Conservation (phyloP, 2,329 filamentous ascomycete genomes). For the Trichoderma simmonsii region DNA sequence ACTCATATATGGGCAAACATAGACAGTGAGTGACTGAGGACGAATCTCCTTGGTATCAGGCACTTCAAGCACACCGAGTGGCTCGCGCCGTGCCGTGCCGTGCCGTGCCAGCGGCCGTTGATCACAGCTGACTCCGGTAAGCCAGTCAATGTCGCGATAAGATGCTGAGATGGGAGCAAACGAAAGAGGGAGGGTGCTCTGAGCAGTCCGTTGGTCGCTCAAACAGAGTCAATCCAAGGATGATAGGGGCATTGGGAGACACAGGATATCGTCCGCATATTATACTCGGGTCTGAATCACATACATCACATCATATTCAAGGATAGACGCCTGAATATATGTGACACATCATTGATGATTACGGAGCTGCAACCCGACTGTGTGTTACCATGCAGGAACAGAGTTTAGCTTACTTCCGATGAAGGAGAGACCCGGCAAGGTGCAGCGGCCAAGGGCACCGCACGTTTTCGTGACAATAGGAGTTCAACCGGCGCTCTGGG, state of each 20-base stretch:
- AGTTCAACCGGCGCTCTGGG: conserved; percentile 8
- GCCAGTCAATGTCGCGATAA: background rate
- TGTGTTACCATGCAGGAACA: conserved; percentile 24
- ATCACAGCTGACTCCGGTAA: background rate
- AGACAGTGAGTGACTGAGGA: background rate
- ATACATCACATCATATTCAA: background rate
- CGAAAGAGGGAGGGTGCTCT: background rate
- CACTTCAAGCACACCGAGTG: background rate
- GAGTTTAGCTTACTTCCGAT: conserved; percentile 11
- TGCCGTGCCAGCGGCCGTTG: background rate
- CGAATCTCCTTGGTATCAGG: background rate
- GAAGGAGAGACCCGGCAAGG: background rate
- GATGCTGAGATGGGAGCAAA: background rate
- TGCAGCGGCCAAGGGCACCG: conserved; percentile 1
- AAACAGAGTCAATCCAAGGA: background rate
- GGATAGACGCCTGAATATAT: conserved; percentile 16
- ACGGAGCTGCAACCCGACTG: conserved; percentile 18
- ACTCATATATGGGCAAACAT: background rate
- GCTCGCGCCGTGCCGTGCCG: background rate
- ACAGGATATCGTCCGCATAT: background rate
- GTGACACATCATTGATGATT: conserved; percentile 17
- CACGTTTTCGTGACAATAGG: conserved; percentile 8
- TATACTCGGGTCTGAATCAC: background rate
- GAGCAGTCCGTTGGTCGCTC: background rate
- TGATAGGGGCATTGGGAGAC: background rate